These are phyloP conservation scores for Babesia sp. DNA, from an alignment of 169 alveolate genomes.

Conservation along the genomic window DNA sequence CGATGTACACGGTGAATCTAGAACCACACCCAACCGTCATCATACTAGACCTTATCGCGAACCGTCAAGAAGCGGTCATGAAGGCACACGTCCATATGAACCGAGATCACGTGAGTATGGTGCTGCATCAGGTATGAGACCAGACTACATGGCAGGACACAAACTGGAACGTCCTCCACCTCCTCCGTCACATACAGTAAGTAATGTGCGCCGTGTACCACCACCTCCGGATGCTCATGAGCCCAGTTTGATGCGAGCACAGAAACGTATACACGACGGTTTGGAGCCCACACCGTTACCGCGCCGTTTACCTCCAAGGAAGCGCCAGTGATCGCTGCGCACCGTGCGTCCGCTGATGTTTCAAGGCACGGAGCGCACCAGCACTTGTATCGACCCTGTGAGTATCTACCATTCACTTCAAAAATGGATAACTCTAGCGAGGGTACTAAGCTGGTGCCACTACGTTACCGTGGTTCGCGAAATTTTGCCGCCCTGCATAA, in stretches of 20 bases:
- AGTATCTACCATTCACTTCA: neutral
- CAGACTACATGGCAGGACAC: slow-evolving; percentile 28
- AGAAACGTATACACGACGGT: neutral
- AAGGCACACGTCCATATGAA: neutral
- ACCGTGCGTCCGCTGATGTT: neutral
- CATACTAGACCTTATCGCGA: neutral
- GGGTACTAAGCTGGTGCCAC: slow-evolving; percentile 18
- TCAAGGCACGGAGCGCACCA: slow-evolving; percentile 9
- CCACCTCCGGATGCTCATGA: neutral
- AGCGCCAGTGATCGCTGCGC: neutral
- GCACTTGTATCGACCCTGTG: neutral
- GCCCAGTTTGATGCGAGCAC: neutral
- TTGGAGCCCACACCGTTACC: neutral
- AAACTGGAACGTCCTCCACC: slow-evolving; percentile 28
- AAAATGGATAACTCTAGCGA: slow-evolving; percentile 2
- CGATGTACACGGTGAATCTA: neutral
- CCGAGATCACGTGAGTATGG: no score
- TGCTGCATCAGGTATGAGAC: neutral
- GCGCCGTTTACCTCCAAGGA: neutral
- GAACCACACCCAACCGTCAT: neutral
- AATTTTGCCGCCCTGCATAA: slow-evolving; percentile 16
- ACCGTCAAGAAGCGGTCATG: neutral
- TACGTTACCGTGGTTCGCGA: slow-evolving; percentile 26
- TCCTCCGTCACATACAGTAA: neutral
- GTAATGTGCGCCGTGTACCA: neutral